Conservation (phyloP, 805 yeast species). For the Priceomyces carsonii region DNA sequence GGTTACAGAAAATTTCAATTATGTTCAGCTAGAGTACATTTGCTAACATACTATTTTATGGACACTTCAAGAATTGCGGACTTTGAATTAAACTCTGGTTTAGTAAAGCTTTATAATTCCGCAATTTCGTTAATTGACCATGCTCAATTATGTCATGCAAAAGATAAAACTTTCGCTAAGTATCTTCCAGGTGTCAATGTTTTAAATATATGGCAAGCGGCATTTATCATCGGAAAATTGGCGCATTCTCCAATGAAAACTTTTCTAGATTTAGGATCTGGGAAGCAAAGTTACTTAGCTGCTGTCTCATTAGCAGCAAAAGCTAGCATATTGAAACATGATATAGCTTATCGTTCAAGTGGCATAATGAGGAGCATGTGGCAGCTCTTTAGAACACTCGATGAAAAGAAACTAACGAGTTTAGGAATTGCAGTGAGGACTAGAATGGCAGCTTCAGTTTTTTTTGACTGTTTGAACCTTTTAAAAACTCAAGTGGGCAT, state of each 20-base stretch:
- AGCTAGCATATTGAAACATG: slow-evolving; percentile 88
- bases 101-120: slow-evolving; percentile 77
- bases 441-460: slow-evolving; percentile 89
- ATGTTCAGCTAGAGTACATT: slow-evolving; percentile 75
- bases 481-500: slow-evolving; percentile 87
- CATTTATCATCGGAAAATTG: slow-evolving; percentile 78
- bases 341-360: slow-evolving; percentile 87
- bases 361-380: slow-evolving; percentile 95
- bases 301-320: slow-evolving; percentile 70
- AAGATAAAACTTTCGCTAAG: slow-evolving; percentile 62
- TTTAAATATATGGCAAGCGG: slow-evolving; percentile 87
- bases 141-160: slow-evolving; percentile 58
- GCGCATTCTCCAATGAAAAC: slow-evolving; percentile 72
- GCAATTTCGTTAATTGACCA: slow-evolving; percentile 71
- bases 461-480: slow-evolving; percentile 86
- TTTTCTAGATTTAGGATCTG: slow-evolving; percentile 67
- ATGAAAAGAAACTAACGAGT: slow-evolving; percentile 47
- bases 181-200: slow-evolving; percentile 85
- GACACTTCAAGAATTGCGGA: slow-evolving; percentile 54
- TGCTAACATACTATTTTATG: slow-evolving; percentile 78
- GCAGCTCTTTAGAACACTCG: slow-evolving; percentile 75
- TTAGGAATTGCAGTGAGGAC: slow-evolving; percentile 64
- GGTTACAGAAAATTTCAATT: slow-evolving; percentile 70
- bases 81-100: slow-evolving; percentile 69
- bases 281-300: slow-evolving; percentile 64